Evolutionary conservation across 495 filamentous ascomycete genomes (phyloP).

Genomic region (Penicillium lividum): DNA sequence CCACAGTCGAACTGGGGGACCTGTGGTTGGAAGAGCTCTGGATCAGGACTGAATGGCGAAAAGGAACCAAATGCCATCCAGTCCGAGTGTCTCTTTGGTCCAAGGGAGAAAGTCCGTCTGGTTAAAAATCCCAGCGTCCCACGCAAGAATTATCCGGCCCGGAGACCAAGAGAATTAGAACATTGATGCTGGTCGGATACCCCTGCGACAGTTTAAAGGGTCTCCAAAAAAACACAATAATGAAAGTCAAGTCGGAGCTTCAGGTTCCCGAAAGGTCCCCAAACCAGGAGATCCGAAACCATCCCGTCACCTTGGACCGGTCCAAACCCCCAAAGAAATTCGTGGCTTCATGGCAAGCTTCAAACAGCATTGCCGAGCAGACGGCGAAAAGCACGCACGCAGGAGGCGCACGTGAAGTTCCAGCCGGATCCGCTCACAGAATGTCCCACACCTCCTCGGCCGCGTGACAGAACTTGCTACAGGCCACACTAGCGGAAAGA

Average conservation of each 20-base stretch:
- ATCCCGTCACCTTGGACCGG: slow-evolving; percentile 3
- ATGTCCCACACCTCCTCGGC: slow-evolving; percentile 97
- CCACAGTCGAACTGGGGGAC: slow-evolving; percentile 23
- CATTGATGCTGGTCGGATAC: slow-evolving; percentile 6
- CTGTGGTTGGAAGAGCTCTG: slow-evolving; percentile 23
- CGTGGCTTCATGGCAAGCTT: slow-evolving; percentile 34
- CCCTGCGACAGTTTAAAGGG: slow-evolving; percentile 2
- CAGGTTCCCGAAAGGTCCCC: neutral
- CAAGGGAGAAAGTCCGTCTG: slow-evolving; percentile 6
- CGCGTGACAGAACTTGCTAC: slow-evolving; percentile 98
- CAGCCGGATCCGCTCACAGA: slow-evolving; percentile 51
- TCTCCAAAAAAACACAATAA: slow-evolving; percentile 4
- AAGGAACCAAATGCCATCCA: slow-evolving; percentile 41
- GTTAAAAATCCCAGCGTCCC: slow-evolving; percentile 2
- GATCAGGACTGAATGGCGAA: slow-evolving; percentile 35
- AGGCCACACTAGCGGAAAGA: slow-evolving; percentile 93
- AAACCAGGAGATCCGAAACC: slow-evolving; percentile 1
- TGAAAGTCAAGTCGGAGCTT: slow-evolving; percentile 2
- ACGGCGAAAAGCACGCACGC: slow-evolving; percentile 9
- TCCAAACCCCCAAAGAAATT: slow-evolving; percentile 29
- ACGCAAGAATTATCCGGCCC: neutral
- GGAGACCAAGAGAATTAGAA: neutral
- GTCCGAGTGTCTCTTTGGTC: slow-evolving; percentile 28
- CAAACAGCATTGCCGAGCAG: slow-evolving; percentile 10
- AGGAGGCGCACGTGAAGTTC: slow-evolving; percentile 14